Percentiles rank a stretch among this genome's conserved stretches.
phyloP scores from a whole-genome alignment of 331 rosid genomes.

The Arachis monticola region DNA sequence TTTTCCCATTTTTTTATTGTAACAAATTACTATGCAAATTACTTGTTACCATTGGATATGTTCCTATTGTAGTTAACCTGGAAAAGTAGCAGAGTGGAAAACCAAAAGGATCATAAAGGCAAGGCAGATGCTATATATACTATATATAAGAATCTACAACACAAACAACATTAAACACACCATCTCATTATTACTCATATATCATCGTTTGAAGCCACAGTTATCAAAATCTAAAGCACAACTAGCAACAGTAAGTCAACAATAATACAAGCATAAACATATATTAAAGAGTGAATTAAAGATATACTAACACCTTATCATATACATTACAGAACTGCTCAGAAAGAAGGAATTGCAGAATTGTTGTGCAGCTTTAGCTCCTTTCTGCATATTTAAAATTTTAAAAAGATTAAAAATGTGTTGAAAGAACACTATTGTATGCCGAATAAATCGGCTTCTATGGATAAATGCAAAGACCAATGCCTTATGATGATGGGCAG shows the following conservation, averaged over 20 bases:
- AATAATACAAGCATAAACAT: background rate
- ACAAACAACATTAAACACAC: background rate
- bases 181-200: background rate
- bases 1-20: background rate
- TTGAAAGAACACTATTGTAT: conserved; percentile 16
- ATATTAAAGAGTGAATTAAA: no score
- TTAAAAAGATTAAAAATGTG: conserved; percentile 23
- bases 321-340: conserved; percentile 86
- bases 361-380: conserved; percentile 77
- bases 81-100: background rate
- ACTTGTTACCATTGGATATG: background rate
- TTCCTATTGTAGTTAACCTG: background rate
- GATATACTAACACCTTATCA: conserved; percentile 65
- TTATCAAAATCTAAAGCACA: background rate
- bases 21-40: background rate
- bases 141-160: background rate
- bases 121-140: background rate
- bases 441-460: conserved; percentile 18
- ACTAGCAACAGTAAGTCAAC: background rate
- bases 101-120: background rate
- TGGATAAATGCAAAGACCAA: background rate
- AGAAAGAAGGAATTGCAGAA: conserved; percentile 82
- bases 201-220: background rate
- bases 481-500: background rate
- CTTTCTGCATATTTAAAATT: conserved; percentile 64